Evolutionary conservation across 768 basidiomycete species (phyloP).

Genomic region (Terana coerulea): DNA sequence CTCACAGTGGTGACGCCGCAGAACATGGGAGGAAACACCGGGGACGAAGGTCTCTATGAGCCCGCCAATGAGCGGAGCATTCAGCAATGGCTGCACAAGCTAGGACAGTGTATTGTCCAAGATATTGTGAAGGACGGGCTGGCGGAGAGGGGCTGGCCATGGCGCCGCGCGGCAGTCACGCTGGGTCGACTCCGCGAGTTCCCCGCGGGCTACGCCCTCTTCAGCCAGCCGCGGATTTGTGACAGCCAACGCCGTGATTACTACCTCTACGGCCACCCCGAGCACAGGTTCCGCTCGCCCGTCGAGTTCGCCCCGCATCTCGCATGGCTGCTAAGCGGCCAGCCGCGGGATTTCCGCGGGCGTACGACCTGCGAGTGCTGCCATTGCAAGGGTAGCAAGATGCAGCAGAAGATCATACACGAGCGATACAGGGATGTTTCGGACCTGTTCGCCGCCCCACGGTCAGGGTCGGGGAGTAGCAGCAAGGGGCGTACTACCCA

Average conservation of each 20-base stretch:
- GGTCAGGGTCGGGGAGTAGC: not conserved
- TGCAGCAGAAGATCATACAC: not conserved
- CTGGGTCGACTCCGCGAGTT: not conserved
- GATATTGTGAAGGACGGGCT: not conserved
- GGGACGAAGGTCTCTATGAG: not conserved
- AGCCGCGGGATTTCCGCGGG: not conserved
- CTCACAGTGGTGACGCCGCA: too few relatives aligned
- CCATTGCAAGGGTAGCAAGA: not conserved
- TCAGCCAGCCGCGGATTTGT: not conserved
- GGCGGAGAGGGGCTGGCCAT: not conserved
- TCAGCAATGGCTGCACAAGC: not conserved
- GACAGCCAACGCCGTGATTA: not conserved
- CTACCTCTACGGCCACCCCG: not conserved
- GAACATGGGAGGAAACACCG: not conserved
- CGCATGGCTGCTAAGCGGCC: not conserved
- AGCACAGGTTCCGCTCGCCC: not conserved
- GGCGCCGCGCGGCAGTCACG: not conserved
- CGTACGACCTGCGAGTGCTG: not conserved
- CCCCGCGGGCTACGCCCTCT: not conserved
- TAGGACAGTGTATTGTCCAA: not conserved
- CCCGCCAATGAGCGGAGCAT: not conserved
- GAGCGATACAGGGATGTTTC: not conserved
- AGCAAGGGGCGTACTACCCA: not conserved
- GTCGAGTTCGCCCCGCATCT: constrained; percentile 1
- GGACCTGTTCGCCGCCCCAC: too few relatives aligned